Percentiles rank a stretch among this genome's conserved stretches.
These are phyloP conservation scores for Aureobasidium lini DNA, from an alignment of 2,329 filamentous ascomycete species.

Conservation along the genomic window DNA sequence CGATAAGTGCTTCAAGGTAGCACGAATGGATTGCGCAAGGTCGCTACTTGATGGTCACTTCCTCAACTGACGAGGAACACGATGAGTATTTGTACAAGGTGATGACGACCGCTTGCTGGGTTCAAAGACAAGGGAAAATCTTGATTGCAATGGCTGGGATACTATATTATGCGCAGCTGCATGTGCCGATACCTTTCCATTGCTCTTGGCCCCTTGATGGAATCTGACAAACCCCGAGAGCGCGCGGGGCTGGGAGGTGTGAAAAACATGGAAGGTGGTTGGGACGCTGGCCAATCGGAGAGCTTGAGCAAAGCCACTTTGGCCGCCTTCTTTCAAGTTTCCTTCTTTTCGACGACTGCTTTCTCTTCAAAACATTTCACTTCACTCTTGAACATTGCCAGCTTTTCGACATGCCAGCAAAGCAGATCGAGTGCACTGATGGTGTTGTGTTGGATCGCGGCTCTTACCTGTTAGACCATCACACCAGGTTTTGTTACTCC, in stretches of 20 bases:
- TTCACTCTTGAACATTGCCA: not conserved
- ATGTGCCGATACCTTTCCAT: not conserved
- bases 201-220: not conserved
- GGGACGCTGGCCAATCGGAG: not conserved
- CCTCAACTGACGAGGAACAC: not conserved
- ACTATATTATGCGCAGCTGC: conserved; percentile 23
- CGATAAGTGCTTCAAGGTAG: not conserved
- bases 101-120: conserved; percentile 3
- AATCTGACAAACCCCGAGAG: not conserved
- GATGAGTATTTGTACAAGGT: conserved; percentile 8
- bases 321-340: not conserved
- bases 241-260: conserved; percentile 2
- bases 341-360: not conserved
- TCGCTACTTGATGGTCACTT: not conserved
- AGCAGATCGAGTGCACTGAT: no score
- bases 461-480: no score
- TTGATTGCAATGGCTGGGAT: conserved; percentile 33
- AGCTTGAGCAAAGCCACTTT: not conserved
- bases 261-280: conserved; percentile 2
- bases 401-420: no score
- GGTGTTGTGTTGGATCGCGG: no score
- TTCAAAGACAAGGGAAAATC: not conserved
- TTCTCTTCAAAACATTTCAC: not conserved
- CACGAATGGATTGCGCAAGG: not conserved
- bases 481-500: no score